phyloP scores from a whole-genome alignment of 306 rosid genomes.

The Fragaria ananassa region DNA sequence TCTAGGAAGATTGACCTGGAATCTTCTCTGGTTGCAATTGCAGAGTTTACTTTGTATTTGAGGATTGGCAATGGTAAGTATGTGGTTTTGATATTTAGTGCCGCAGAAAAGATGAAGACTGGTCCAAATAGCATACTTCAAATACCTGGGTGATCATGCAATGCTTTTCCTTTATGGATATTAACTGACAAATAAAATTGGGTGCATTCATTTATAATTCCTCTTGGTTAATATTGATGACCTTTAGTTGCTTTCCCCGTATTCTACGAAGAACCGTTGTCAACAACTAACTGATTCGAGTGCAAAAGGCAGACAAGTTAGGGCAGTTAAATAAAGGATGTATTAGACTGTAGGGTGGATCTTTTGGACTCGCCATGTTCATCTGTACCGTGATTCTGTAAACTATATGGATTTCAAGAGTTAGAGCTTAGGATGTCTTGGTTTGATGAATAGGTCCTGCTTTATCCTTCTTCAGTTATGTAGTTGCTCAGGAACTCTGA shows the following conservation, averaged over 20 bases:
- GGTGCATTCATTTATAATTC: no score
- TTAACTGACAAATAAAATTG: background rate
- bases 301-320: background rate
- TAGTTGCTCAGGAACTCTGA: background rate
- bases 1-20: constrained; percentile 14
- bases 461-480: background rate
- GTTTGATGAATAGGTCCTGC: background rate
- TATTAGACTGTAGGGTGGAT: background rate
- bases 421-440: background rate
- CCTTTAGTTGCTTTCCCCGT: background rate
- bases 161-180: background rate
- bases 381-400: background rate
- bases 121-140: constrained; percentile 7
- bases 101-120: background rate
- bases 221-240: background rate
- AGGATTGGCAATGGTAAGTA: background rate
- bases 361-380: background rate
- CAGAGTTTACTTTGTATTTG: constrained; percentile 12
- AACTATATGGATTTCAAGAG: background rate
- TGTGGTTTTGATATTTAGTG: constrained; percentile 10
- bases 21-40: constrained; percentile 12
- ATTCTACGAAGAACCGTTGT: background rate
- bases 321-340: background rate
- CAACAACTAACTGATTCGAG: background rate
- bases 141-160: background rate